Percentiles rank a stretch among this genome's conserved stretches.
phyloP scores from a whole-genome alignment of 1,139 yeast genomes.

The Diutina pseudorugosa region DNA sequence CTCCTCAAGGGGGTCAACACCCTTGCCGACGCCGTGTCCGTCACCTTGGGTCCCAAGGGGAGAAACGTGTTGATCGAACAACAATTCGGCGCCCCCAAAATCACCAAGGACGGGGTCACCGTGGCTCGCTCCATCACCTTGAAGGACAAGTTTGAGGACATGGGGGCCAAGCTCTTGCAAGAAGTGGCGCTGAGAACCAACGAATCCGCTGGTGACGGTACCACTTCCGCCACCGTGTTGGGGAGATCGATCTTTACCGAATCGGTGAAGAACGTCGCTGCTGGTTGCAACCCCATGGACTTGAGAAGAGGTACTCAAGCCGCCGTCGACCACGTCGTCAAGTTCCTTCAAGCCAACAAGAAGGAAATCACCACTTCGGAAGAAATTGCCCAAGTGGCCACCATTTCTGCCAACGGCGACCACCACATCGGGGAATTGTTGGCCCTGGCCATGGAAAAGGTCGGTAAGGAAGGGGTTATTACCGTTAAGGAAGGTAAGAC shows the following conservation, averaged over 20 bases:
- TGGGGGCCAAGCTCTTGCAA: slow-evolving; percentile 93
- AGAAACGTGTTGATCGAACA: slow-evolving; percentile 96
- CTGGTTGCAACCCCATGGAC: slow-evolving; percentile 99
- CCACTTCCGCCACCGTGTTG: slow-evolving; percentile 94
- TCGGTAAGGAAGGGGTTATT: slow-evolving; percentile 98
- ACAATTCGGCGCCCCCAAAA: slow-evolving; percentile 94
- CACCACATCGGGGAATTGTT: slow-evolving; percentile 84
- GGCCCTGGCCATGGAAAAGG: slow-evolving; percentile 98
- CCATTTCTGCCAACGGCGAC: slow-evolving; percentile 97
- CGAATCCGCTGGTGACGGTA: slow-evolving; percentile 98
- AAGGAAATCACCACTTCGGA: slow-evolving; percentile 95
- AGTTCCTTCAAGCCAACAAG: slow-evolving; percentile 79
- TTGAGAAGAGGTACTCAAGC: slow-evolving; percentile 98
- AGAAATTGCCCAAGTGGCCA: slow-evolving; percentile 98
- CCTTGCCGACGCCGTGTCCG: slow-evolving; percentile 93
- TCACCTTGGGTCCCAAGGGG: slow-evolving; percentile 97
- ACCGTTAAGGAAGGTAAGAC: slow-evolving; percentile 97
- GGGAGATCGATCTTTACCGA: slow-evolving; percentile 97
- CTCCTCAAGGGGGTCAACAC: slow-evolving; percentile 91
- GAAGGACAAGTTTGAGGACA: slow-evolving; percentile 89
- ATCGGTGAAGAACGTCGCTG: slow-evolving; percentile 96
- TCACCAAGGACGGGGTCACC: slow-evolving; percentile 99
- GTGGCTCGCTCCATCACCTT: slow-evolving; percentile 85
- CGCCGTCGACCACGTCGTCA: slow-evolving; percentile 94
- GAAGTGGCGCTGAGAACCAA: slow-evolving; percentile 98